Percentiles rank a stretch among this genome's conserved stretches.
These are phyloP conservation scores for Cladosporium sp. DNA, from an alignment of 2,329 filamentous ascomycete species.

Conservation along the genomic window DNA sequence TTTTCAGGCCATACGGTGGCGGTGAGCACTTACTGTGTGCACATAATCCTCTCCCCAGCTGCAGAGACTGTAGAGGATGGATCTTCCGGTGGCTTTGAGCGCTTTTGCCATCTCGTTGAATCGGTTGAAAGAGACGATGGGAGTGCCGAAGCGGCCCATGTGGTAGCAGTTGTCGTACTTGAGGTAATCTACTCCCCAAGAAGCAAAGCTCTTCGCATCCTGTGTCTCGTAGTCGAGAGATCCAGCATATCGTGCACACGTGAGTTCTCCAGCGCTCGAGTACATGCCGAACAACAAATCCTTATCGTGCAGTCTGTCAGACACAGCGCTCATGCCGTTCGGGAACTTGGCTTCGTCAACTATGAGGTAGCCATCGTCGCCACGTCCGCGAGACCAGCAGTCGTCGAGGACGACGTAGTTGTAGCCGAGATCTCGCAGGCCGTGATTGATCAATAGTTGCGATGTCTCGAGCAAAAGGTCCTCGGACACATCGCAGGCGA, in stretches of 20 bases:
- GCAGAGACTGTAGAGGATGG: slow-evolving; percentile 50
- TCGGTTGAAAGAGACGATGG: slow-evolving; percentile 47
- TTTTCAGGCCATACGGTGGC: neutral
- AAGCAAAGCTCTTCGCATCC: slow-evolving; percentile 55
- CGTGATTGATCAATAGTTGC: slow-evolving; percentile 45
- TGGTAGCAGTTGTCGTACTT: slow-evolving; percentile 59
- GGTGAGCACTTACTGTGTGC: neutral
- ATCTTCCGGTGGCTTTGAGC: slow-evolving; percentile 47
- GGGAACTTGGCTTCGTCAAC: slow-evolving; percentile 46
- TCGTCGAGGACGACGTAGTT: slow-evolving; percentile 56
- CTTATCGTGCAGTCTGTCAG: slow-evolving; percentile 48
- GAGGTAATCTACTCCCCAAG: slow-evolving; percentile 54
- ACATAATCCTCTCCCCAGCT: slow-evolving; percentile 53
- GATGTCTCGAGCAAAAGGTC: slow-evolving; percentile 50
- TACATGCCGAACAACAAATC: slow-evolving; percentile 58
- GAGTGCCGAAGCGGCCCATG: slow-evolving; percentile 51
- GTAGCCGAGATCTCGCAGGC: slow-evolving; percentile 52
- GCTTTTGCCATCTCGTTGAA: slow-evolving; percentile 53
- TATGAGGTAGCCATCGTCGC: slow-evolving; percentile 45
- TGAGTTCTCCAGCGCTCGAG: slow-evolving; percentile 47
- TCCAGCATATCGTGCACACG: slow-evolving; percentile 44
- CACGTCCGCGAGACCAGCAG: slow-evolving; percentile 52
- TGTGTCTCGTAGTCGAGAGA: slow-evolving; percentile 52
- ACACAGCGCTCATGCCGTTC: slow-evolving; percentile 49
- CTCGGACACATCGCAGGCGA: slow-evolving; percentile 50